Evolutionary conservation across 495 filamentous ascomycete species (phyloP).

Genomic region (Aspergillus sclerotiicarbonarius): DNA sequence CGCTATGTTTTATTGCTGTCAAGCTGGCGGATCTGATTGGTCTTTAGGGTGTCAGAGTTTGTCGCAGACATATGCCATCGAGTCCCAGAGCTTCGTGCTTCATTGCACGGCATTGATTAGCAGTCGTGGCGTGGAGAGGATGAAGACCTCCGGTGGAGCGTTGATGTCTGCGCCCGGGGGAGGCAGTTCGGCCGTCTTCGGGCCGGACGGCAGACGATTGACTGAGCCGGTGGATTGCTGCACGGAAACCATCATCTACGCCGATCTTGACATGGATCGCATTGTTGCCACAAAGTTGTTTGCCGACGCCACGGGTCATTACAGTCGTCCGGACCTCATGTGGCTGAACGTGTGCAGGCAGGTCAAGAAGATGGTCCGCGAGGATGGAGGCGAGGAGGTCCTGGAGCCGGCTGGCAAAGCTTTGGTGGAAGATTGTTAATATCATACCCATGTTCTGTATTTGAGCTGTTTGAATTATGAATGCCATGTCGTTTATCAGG

Average conservation of each 20-base stretch:
- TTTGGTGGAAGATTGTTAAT: too few relatives aligned
- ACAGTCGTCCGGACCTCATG: constrained; percentile 35
- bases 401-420: background rate
- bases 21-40: too few relatives aligned
- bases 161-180: constrained; percentile 1
- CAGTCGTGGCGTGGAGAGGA: constrained; percentile 40
- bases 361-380: constrained; percentile 2
- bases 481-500: too few relatives aligned
- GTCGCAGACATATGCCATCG: constrained; percentile 51
- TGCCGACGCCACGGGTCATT: constrained; percentile 31
- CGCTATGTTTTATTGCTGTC: too few relatives aligned
- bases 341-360: background rate
- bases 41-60: constrained; percentile 24
- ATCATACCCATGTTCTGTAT: too few relatives aligned
- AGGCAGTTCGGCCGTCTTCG: constrained; percentile 1
- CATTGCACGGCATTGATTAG: constrained; percentile 43
- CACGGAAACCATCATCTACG: constrained; percentile 30
- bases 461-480: too few relatives aligned
- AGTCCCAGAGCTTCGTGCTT: constrained; percentile 51
- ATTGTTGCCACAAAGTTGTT: constrained; percentile 29
- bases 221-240: background rate
- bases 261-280: constrained; percentile 31
- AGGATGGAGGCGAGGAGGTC: background rate
- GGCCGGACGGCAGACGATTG: constrained; percentile 7
- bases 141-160: constrained; percentile 15